Evolutionary conservation across 306 rosid genomes (phyloP), one percentile per base, ranked within the genome.

Genomic region (Biancaea sappan): DNA sequence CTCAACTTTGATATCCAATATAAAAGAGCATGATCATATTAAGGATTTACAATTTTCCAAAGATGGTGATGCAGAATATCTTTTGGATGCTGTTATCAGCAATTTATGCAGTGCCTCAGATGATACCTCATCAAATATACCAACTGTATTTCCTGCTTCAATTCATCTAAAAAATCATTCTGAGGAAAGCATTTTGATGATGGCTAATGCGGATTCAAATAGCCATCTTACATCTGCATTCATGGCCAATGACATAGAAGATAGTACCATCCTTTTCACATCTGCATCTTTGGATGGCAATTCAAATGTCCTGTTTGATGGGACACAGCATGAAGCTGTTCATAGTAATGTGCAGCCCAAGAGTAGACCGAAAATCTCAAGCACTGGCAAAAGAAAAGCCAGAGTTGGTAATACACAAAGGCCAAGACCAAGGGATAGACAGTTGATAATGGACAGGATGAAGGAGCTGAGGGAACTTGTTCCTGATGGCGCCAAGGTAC

Each of bases 381-480:
- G 85, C 67, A 29, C 44, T 11, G 32, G 71, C 75, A 84, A 76
- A 64, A 87, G 74, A 78, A 85, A 75, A 74, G 76, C 43, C n/a
- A 84, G 74, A 72, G 78, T 29, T 32, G 80, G 83, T 31, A 81
- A 69, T 34, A 69, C 40, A 34, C 82, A 73, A 62, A 94, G 73
- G 85, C 77, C 86, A 53, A 84, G 93, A 76, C 97, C 98, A 11
- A 85, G 96, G 86, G 98, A 94, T 66, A 85, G 98, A 78, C 98
- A 94, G 18, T 62, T 94, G 84, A 87, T 94, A 29, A 96, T 91
- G 91, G 98, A 94, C 74, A 82, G 96, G 77, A 85, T 94, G 73
- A 94, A 90, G 83, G 97, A 94, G 86, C 83, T 94, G 69, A 85
- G 97, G 28, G 95, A 94, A 72, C 92, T 91, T 61, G 86, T 94